These are phyloP conservation scores for Anthoceros angustus DNA, from an alignment of 225 moss, liverwort and hornwort species.

Conservation along the genomic window DNA sequence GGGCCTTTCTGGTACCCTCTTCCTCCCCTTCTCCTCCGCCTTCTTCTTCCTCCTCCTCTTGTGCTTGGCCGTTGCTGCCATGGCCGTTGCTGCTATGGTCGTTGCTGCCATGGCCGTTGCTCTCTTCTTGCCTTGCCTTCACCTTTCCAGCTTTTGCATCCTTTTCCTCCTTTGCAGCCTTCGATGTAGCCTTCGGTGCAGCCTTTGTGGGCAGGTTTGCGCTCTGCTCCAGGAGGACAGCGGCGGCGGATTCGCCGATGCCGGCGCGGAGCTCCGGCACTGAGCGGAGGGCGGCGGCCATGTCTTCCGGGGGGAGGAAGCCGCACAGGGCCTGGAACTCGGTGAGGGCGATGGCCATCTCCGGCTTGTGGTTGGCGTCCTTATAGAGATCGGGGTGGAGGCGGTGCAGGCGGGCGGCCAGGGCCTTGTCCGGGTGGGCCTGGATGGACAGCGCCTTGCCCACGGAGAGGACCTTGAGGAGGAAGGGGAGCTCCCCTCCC, in stretches of 20 bases:
- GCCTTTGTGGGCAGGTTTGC: too few relatives aligned
- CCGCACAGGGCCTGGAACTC: constrained; percentile 82
- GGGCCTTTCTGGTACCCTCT: too few relatives aligned
- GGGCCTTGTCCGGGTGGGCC: constrained; percentile 74
- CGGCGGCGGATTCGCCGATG: neutral
- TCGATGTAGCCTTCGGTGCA: too few relatives aligned
- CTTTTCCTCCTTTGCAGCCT: too few relatives aligned
- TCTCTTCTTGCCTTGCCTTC: constrained; percentile 11
- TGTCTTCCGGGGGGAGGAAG: constrained; percentile 36
- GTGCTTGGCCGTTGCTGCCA: too few relatives aligned
- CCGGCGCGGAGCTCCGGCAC: constrained; percentile 1
- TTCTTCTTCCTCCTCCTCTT: too few relatives aligned
- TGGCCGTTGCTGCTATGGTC: too few relatives aligned
- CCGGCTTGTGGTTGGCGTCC: constrained; percentile 90
- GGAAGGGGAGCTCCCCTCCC: constrained; percentile 83
- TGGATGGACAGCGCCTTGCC: constrained; percentile 93
- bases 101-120: constrained; percentile 1
- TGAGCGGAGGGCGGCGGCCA: neutral
- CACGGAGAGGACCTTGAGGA: constrained; percentile 88
- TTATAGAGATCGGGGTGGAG: constrained; percentile 66
- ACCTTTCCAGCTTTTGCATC: constrained; percentile 14
- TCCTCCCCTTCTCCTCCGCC: too few relatives aligned
- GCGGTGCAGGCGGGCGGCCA: constrained; percentile 38
- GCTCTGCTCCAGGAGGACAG: neutral
- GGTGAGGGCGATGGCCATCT: constrained; percentile 87